Conservation (phyloP, 2,329 filamentous ascomycete genomes). For the Verticillium nonalfalfae region DNA sequence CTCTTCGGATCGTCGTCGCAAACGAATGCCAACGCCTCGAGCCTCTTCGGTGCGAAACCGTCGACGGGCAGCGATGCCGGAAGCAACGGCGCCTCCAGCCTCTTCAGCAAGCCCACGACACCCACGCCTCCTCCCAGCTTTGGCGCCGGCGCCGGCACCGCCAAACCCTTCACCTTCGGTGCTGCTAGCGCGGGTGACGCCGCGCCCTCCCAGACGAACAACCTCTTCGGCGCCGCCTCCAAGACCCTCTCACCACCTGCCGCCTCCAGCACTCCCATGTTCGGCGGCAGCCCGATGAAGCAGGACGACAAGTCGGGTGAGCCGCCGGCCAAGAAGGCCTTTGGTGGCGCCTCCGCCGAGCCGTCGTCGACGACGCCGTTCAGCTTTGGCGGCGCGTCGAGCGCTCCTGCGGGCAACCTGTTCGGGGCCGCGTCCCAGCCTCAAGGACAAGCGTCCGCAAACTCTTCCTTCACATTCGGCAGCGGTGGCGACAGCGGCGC, state of each 20-base stretch:
- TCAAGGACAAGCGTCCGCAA: slow-evolving; percentile 17
- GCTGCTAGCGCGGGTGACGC: slow-evolving; percentile 20
- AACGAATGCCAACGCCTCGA: neutral
- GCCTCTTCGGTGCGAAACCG: slow-evolving; percentile 1
- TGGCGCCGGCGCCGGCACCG: slow-evolving; percentile 6
- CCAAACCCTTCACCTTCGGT: slow-evolving; percentile 27
- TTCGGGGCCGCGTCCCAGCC: slow-evolving; percentile 8
- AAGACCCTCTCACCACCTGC: slow-evolving; percentile 25
- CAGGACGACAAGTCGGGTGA: slow-evolving; percentile 22
- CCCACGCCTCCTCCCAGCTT: slow-evolving; percentile 1
- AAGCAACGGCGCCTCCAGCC: slow-evolving; percentile 1
- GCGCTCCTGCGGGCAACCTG: slow-evolving; percentile 9
- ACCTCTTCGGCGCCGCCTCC: slow-evolving; percentile 23
- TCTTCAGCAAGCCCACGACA: slow-evolving; percentile 9
- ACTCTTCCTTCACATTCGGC: slow-evolving; percentile 14
- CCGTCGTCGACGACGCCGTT: slow-evolving; percentile 22
- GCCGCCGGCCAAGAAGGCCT: slow-evolving; percentile 30
- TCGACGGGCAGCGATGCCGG: neutral
- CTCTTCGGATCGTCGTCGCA: slow-evolving; percentile 20
- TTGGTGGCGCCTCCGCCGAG: slow-evolving; percentile 20
- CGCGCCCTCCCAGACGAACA: slow-evolving; percentile 18
- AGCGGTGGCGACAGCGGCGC: slow-evolving; percentile 1
- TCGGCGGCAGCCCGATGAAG: slow-evolving; percentile 37
- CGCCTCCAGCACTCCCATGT: slow-evolving; percentile 20
- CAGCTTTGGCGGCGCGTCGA: slow-evolving; percentile 31